Conservation (phyloP, 2,329 filamentous ascomycete genomes). For the Sphaerulina musiva region DNA sequence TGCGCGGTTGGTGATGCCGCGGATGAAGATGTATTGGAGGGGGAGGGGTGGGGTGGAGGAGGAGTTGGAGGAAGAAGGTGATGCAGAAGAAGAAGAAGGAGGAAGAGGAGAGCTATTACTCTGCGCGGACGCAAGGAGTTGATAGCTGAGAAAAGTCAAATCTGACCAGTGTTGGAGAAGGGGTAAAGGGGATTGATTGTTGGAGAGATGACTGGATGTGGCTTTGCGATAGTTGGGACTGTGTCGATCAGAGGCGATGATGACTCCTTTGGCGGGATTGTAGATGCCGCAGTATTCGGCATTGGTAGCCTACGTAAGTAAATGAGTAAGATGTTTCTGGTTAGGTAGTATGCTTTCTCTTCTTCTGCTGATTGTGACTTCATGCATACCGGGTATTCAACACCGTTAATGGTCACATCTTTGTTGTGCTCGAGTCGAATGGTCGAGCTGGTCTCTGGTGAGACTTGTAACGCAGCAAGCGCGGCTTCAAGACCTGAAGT, state of each 20-base stretch:
- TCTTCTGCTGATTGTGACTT: too few species aligned
- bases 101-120: not conserved
- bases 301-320: not conserved
- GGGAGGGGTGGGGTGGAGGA: too few species aligned
- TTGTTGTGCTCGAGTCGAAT: conserved; percentile 1
- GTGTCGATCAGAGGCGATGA: conserved; percentile 5
- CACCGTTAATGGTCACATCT: not conserved
- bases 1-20: conserved; percentile 3
- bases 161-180: conserved; percentile 5
- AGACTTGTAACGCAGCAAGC: not conserved
- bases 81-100: too few species aligned
- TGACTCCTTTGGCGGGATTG: not conserved
- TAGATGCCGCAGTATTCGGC: conserved; percentile 7
- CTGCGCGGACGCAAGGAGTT: not conserved
- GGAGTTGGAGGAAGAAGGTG: too few species aligned
- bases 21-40: conserved; percentile 2
- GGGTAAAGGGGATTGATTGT: conserved; percentile 1
- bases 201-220: not conserved
- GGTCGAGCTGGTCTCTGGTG: not conserved
- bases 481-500: conserved; percentile 2
- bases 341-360: not conserved
- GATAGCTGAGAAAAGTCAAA: conserved; percentile 4
- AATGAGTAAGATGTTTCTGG: not conserved
- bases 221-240: conserved; percentile 1
- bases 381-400: not conserved